Base-by-base conservation (phyloP, 306 rosid species). In the Abrus pulchellus region DNA sequence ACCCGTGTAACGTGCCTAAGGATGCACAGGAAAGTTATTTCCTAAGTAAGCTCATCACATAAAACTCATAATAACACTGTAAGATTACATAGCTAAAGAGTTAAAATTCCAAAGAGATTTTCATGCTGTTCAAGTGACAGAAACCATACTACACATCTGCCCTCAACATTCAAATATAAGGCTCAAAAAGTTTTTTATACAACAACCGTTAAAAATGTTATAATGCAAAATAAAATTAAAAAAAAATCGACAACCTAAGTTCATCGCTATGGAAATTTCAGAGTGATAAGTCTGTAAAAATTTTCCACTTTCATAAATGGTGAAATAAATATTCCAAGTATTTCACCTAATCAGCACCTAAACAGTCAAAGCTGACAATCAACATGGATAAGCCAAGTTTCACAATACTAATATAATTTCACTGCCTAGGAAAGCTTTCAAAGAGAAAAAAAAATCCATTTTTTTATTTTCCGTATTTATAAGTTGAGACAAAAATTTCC, bases 1-100 rank as follows among this genome's bases (percentile, higher is more conserved):
- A 93, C 94, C 6, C 99, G 96, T 45, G 87, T 87, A 68, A 95
- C 98, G 83, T 95, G 97, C 96, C 99, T 95, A 72, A 9, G 11
- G 45, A 71, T 10, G 45, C 3, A 28, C 59, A 86, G 65, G 9
- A 83, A 36, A 40, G 43, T 32, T 62, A 81, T 40, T 68, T 28
- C 52, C 27, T 5, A 67, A 20, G 70, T 61, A 76, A 80, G 20
- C 32, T 33, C 43, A 52, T 44, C 79, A 43, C 38, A 61, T 43
- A 73, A 67, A 77, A 77, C 57, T 64, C 61, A 65, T n/a, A 45
- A 76, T 30, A 78, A 73, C 65, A 70, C 20, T 29, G 33, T 7
- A 9, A 12, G 44, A 1, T 52, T n/a, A 53, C 44, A 30, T 7
- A 30, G 44, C 62, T 14, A 50, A 56, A 74, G 28, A 36, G 11